Base-by-base conservation (phyloP, 768 basidiomycete species). In the Kwoniella sp. region DNA sequence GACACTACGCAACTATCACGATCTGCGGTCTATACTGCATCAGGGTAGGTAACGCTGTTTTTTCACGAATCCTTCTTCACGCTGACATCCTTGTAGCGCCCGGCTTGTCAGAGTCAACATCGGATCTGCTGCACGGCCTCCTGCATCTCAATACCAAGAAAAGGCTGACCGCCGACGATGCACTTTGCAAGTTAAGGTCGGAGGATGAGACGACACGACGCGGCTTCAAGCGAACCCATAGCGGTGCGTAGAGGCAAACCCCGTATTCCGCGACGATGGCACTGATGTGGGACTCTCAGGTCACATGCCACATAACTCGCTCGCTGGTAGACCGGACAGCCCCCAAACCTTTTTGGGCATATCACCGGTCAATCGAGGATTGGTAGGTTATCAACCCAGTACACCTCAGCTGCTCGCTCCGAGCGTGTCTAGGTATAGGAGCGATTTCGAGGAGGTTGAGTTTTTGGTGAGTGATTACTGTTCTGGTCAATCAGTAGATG, bases 381-480 rank as follows among this genome's bases (percentile, higher is more conserved):
- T 48, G 32, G 25, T 61, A 41, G 23, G 39, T n/a, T 57, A 50
- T 22, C 28, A 53, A 22, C 39, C 52, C 22, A 33, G 43, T 22
- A 53, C 38, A 15, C 52, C 57, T n/a, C 46, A 53, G 14, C 43
- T 52, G 5, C 32, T 41, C 14, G 54, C 56, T 12, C 78, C 81
- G 26, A 82, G 83, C 14, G 71, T 80, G 2, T 91, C 89, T 63
- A 77, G 91, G 53, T 96, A 89, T 83, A 87, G 88, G 63, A 85
- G 88, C 47, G 91, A 96, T 62, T 96, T 88, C 84, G 89, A 92
- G 65, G 90, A 93, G 69, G 76, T 95, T 8, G 91, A 93, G 67
- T 77, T 89, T 27, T 67, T 93, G 65, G 89, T 74, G 22, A 84
- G 64, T 43, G 63, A 1, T 10, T 25, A 26, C 19, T 43, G 54